A percentile compares a stretch with the other conserved stretches of the same genome.
phyloP scores from a whole-genome alignment of 768 basidiomycete genomes.

The Kwoniella sp. region DNA sequence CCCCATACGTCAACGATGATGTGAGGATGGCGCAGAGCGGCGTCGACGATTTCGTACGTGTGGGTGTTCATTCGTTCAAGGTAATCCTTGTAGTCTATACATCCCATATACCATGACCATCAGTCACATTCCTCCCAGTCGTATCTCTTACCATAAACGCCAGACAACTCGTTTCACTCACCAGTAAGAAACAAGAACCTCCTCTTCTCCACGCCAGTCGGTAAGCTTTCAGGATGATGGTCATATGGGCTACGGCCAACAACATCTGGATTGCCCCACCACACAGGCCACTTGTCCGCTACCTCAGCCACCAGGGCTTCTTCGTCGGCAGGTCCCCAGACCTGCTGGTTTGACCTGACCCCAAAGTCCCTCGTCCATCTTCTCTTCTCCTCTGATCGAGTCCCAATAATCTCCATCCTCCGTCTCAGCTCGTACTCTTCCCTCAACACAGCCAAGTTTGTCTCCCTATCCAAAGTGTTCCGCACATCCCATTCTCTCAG shows the following conservation, averaged over 20 bases:
- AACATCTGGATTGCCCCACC: slow-evolving; percentile 49
- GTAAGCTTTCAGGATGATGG: slow-evolving; percentile 28
- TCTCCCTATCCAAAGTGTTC: slow-evolving; percentile 1
- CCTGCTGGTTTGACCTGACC: background rate
- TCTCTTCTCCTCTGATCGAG: background rate
- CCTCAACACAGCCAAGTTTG: slow-evolving; percentile 14
- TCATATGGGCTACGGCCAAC: slow-evolving; percentile 52
- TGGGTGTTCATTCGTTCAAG: slow-evolving; percentile 56
- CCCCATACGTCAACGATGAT: slow-evolving; percentile 55
- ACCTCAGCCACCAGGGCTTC: slow-evolving; percentile 14
- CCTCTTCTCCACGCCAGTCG: slow-evolving; percentile 23
- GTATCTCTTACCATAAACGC: too few species aligned
- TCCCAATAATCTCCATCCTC: slow-evolving; percentile 10
- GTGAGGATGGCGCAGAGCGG: slow-evolving; percentile 52
- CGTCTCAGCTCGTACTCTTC: slow-evolving; percentile 7
- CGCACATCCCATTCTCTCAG: slow-evolving; percentile 20
- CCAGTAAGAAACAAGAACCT: slow-evolving; percentile 54
- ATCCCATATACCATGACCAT: background rate
- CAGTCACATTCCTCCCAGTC: background rate
- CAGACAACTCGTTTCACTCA: slow-evolving; percentile 32
- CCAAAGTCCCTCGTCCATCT: background rate
- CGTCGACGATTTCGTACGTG: slow-evolving; percentile 56
- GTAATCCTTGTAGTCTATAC: slow-evolving; percentile 52
- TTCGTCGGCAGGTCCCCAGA: slow-evolving; percentile 22
- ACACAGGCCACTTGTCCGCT: slow-evolving; percentile 29